Evolutionary conservation across 2,329 filamentous ascomycete genomes (phyloP).

Genomic region (Verticillium isaacii): DNA sequence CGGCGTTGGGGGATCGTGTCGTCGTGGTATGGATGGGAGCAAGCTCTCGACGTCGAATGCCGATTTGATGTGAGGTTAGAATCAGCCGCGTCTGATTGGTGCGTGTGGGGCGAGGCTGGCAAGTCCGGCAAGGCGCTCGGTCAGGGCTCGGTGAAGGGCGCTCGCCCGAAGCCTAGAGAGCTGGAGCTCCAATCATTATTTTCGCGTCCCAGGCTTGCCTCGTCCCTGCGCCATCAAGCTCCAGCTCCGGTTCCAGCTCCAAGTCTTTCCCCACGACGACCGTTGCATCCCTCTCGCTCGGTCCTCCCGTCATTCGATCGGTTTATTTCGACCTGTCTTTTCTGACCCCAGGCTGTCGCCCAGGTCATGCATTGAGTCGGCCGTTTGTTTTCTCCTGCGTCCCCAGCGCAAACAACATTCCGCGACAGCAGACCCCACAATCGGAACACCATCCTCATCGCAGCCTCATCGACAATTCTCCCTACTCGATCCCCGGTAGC

Average conservation of each 20-base stretch:
- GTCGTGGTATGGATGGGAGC: slow-evolving; percentile 2
- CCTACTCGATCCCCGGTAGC: neutral
- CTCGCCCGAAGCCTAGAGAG: neutral
- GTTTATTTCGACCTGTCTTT: neutral
- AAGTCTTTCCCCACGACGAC: neutral
- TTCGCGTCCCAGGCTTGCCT: slow-evolving; percentile 9
- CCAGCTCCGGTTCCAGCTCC: neutral
- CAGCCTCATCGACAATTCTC: neutral
- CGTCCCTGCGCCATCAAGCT: neutral
- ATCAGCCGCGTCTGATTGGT: slow-evolving; percentile 33
- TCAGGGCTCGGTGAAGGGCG: slow-evolving; percentile 11
- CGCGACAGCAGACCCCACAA: neutral
- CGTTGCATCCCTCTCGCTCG: neutral
- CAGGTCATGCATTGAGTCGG: neutral
- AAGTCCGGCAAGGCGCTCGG: slow-evolving; percentile 5
- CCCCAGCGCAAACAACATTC: neutral
- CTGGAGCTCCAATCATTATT: slow-evolving; percentile 12
- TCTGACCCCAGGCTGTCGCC: neutral
- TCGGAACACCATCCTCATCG: neutral
- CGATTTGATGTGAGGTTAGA: slow-evolving; percentile 34
- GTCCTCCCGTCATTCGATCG: neutral
- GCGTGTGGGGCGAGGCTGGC: slow-evolving; percentile 24
- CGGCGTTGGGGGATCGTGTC: slow-evolving; percentile 20
- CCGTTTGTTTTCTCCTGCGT: neutral
- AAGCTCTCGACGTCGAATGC: slow-evolving; percentile 9